Conservation (phyloP, 75 land plant species). For the Pinus tabuliformis region DNA sequence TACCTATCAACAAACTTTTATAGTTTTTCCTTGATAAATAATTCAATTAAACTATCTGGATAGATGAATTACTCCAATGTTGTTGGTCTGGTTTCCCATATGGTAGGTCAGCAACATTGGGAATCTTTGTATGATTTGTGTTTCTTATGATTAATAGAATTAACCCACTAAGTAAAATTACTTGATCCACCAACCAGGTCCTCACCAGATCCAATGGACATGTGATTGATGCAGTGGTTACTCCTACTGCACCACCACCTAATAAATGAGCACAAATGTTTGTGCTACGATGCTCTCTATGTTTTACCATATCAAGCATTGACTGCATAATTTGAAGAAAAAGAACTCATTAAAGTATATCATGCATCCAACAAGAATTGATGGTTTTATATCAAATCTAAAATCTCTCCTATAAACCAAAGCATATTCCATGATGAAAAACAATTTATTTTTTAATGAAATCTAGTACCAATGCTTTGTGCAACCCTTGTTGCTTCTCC, state of each 20-base stretch:
- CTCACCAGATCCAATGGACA: constrained; percentile 92
- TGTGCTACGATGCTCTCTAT: constrained; percentile 47
- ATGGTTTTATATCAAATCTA: too few species aligned
- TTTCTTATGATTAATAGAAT: too few species aligned
- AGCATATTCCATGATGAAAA: too few species aligned
- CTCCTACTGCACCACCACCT: constrained; percentile 86
- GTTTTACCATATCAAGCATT: constrained; percentile 32
- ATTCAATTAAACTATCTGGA: too few species aligned
- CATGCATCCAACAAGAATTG: too few species aligned
- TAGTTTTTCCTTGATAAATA: too few species aligned
- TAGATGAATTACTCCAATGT: too few species aligned
- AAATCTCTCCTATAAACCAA: too few species aligned
- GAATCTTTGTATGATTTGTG: too few species aligned
- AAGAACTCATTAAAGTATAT: neutral
- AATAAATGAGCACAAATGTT: constrained; percentile 57
- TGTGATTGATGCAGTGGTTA: constrained; percentile 84
- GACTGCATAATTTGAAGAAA: constrained; percentile 39
- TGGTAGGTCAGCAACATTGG: too few species aligned
- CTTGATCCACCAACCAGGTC: constrained; percentile 97
- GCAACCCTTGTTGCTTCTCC: constrained; percentile 5
- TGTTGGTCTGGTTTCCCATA: too few species aligned
- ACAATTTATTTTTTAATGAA: neutral
- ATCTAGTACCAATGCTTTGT: neutral
- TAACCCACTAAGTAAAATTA: constrained; percentile 4
- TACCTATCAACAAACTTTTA: too few species aligned